Conservation (phyloP, 116 monocot genomes). For the Trichopus zeylanicus region DNA sequence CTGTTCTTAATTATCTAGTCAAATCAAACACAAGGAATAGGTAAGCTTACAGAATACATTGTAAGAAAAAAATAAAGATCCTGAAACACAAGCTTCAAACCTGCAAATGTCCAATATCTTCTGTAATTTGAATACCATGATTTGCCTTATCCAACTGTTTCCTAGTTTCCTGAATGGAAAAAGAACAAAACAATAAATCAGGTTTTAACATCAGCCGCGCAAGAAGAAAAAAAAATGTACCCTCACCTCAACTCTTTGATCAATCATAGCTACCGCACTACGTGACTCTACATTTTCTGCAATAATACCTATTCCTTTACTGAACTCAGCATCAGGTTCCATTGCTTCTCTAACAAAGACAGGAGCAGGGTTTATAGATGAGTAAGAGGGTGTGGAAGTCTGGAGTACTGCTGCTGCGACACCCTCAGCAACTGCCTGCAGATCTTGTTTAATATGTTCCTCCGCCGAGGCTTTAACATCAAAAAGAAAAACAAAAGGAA, state of each 20-base stretch:
- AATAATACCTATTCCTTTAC: too few relatives aligned
- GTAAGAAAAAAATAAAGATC: not conserved
- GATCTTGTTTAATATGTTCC: constrained; percentile 44
- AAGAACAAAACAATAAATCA: constrained; percentile 4
- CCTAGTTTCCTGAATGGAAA: constrained; percentile 43
- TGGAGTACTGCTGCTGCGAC: constrained; percentile 36
- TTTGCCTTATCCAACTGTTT: constrained; percentile 35
- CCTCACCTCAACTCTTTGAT: constrained; percentile 46
- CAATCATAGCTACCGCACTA: constrained; percentile 1
- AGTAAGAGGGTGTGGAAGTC: constrained; percentile 2
- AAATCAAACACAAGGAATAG: not conserved
- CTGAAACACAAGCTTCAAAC: constrained; percentile 18
- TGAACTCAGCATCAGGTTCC: too few relatives aligned
- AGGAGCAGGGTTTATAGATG: constrained; percentile 19
- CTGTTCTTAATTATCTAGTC: constrained; percentile 82
- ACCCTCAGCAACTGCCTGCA: constrained; percentile 44
- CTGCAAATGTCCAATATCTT: constrained; percentile 74
- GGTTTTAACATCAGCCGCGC: not conserved
- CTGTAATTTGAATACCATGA: constrained; percentile 46
- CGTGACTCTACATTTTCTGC: constrained; percentile 10
- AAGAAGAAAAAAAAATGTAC: not conserved
- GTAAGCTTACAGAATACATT: not conserved
- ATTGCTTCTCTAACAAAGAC: too few relatives aligned
- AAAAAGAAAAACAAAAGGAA: not conserved
- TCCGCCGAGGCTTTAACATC: constrained; percentile 16